phyloP scores from a whole-genome alignment of 1,139 yeast genomes.

The Blastobotrys raffinosifermentans region DNA sequence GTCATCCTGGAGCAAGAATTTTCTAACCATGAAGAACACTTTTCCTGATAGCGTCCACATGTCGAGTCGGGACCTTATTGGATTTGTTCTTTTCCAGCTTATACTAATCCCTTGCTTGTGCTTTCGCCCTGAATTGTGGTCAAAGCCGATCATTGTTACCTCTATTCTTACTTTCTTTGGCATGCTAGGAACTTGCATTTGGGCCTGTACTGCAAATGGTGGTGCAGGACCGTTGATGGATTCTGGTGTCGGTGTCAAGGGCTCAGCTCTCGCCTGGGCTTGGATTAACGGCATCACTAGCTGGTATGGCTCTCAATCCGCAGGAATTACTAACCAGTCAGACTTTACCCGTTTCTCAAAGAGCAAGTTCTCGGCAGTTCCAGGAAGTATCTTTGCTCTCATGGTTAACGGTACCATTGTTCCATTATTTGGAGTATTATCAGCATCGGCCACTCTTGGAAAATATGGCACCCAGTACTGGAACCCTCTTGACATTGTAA shows the following conservation, averaged over 20 bases:
- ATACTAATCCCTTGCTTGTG: slow-evolving; percentile 26
- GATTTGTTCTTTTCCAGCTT: slow-evolving; percentile 29
- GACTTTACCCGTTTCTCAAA: slow-evolving; percentile 40
- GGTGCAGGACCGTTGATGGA: slow-evolving; percentile 22
- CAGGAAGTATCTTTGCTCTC: slow-evolving; percentile 24
- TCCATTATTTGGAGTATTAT: slow-evolving; percentile 32
- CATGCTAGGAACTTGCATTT: slow-evolving; percentile 23
- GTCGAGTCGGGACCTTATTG: slow-evolving; percentile 30
- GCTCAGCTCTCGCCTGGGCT: slow-evolving; percentile 20
- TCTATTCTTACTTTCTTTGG: slow-evolving; percentile 17
- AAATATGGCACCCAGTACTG: slow-evolving; percentile 31
- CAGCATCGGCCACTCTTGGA: slow-evolving; percentile 35
- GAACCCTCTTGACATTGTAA: slow-evolving; percentile 36
- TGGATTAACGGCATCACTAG: slow-evolving; percentile 24
- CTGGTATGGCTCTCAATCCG: slow-evolving; percentile 21
- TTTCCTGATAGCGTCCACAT: slow-evolving; percentile 29
- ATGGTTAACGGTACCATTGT: slow-evolving; percentile 33
- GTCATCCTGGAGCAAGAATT: slow-evolving; percentile 25
- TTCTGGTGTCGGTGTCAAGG: slow-evolving; percentile 11
- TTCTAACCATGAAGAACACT: slow-evolving; percentile 28
- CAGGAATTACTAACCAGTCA: slow-evolving; percentile 37
- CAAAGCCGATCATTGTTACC: slow-evolving; percentile 17
- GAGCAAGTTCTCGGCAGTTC: slow-evolving; percentile 25
- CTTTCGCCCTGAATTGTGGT: slow-evolving; percentile 27
- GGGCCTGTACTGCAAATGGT: slow-evolving; percentile 21